These are phyloP conservation scores for Eucalyptus regnans DNA, from an alignment of 345 rosid genomes.

Conservation along the genomic window DNA sequence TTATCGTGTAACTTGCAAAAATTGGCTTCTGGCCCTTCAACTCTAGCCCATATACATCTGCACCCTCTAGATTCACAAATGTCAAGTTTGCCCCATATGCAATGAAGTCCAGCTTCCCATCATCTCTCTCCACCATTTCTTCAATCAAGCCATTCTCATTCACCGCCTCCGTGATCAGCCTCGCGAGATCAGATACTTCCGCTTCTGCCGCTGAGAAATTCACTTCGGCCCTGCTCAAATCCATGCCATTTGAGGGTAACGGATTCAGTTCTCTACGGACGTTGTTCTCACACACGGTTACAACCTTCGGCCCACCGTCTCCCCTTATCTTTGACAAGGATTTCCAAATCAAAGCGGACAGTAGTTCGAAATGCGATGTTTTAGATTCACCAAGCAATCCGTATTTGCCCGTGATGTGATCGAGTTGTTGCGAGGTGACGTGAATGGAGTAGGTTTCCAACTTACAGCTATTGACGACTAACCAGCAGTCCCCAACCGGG, in stretches of 20 bases:
- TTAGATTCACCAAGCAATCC: background rate
- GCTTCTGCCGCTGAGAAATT: constrained; percentile 11
- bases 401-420: constrained; percentile 1
- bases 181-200: constrained; percentile 23
- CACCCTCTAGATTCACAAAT: constrained; percentile 46
- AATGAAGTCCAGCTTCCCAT: constrained; percentile 20
- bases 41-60: constrained; percentile 27
- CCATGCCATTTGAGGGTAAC: constrained; percentile 18
- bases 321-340: constrained; percentile 22
- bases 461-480: constrained; percentile 2
- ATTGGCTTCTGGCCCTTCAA: constrained; percentile 34
- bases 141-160: constrained; percentile 16
- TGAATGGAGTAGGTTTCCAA: constrained; percentile 18
- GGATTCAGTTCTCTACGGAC: background rate
- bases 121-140: constrained; percentile 1
- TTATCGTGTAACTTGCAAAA: constrained; percentile 27
- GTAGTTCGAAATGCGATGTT: constrained; percentile 8
- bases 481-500: constrained; percentile 54
- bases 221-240: constrained; percentile 19
- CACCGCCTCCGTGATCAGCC: constrained; percentile 7
- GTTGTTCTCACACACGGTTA: constrained; percentile 22
- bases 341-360: constrained; percentile 55
- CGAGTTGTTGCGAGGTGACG: constrained; percentile 16
- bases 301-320: constrained; percentile 9
- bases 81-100: constrained; percentile 58